Evolutionary conservation across 1,139 yeast species (phyloP), one percentile per base, ranked within the genome.

Genomic region (Diutina mesorugosa): DNA sequence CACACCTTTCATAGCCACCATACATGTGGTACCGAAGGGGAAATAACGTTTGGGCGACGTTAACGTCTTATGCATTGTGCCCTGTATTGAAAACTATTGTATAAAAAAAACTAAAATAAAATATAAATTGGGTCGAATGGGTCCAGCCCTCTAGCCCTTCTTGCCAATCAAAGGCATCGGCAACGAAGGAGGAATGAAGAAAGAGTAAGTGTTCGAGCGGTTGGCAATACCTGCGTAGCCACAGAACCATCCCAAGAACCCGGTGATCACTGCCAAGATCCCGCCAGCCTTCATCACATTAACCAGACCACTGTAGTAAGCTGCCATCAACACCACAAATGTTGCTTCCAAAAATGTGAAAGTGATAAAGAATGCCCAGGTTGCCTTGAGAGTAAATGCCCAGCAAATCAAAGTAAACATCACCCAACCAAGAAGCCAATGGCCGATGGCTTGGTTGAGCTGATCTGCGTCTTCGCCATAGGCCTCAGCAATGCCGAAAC

Each of bases 391-490:
- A 2, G 80, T 75, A 50, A 71, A 66, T 41, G 72, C 62, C 59
- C 73, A 65, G 56, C 76, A 62, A 66, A 76, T 64, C 59, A 72
- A 69, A 7, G 79, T 70, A 60, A 77, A 78, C 5, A 78, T 65
- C 6, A 71, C 72, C 82, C 82, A 78, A 0, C 77, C 76, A 26
- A 77, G 57, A 45, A 77, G 65, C 66, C 67, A 76, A 52, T 77
- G 67, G 2, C 79, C 80, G 47, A 74, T 57, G 3, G 80, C 81
- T 30, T 50, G 41, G 47, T 61, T 56, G 14, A 65, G 61, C 55
- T 69, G 73, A 16, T 59, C 63, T 1, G 65, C 60, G 21, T 64
- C 66, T 26, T 63, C 71, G 8, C 67, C 67, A 50, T 66, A 66
- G 9, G 72, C 66, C 32, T 66, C 69, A 2, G 60, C 59, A 55